A percentile compares a stretch with the other conserved stretches of the same genome.
phyloP scores from a whole-genome alignment of 2,329 filamentous ascomycete genomes.

The Hymenoscyphus repandus region DNA sequence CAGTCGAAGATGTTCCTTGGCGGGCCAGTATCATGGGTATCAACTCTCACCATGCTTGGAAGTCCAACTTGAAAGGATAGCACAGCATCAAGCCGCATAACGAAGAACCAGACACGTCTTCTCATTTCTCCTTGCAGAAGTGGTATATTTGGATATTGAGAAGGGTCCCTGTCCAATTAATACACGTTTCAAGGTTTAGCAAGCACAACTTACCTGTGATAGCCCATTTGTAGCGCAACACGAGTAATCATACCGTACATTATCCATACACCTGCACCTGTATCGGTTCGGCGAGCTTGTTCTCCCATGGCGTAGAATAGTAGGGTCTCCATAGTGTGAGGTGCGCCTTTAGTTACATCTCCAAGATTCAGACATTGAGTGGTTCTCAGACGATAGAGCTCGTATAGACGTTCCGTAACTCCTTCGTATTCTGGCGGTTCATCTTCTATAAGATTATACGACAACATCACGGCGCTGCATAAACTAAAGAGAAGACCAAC shows the following conservation, averaged over 20 bases:
- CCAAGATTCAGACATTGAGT: constrained; percentile 72
- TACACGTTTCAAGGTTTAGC: neutral
- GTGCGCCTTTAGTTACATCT: constrained; percentile 68
- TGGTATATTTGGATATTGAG: constrained; percentile 64
- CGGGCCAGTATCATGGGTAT: constrained; percentile 67
- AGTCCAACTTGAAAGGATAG: constrained; percentile 65
- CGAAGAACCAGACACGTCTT: constrained; percentile 59
- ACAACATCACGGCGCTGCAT: constrained; percentile 68
- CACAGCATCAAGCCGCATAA: constrained; percentile 66
- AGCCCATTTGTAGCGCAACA: constrained; percentile 45
- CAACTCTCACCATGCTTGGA: constrained; percentile 59
- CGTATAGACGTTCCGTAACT: constrained; percentile 47
- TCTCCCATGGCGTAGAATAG: constrained; percentile 70
- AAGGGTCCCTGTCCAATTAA: constrained; percentile 58
- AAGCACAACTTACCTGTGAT: constrained; percentile 46
- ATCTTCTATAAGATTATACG: constrained; percentile 67
- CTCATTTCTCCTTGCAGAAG: constrained; percentile 75
- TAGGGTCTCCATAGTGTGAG: constrained; percentile 70
- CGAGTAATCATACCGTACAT: constrained; percentile 46
- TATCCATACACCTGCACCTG: constrained; percentile 48
- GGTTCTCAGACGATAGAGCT: constrained; percentile 62
- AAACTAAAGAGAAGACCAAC: constrained; percentile 72
- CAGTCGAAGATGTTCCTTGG: constrained; percentile 75
- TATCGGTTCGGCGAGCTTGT: constrained; percentile 65
- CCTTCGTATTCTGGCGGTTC: constrained; percentile 70